Conservation (phyloP, 139 green algal species). For the Monoraphidium neglectum region DNA sequence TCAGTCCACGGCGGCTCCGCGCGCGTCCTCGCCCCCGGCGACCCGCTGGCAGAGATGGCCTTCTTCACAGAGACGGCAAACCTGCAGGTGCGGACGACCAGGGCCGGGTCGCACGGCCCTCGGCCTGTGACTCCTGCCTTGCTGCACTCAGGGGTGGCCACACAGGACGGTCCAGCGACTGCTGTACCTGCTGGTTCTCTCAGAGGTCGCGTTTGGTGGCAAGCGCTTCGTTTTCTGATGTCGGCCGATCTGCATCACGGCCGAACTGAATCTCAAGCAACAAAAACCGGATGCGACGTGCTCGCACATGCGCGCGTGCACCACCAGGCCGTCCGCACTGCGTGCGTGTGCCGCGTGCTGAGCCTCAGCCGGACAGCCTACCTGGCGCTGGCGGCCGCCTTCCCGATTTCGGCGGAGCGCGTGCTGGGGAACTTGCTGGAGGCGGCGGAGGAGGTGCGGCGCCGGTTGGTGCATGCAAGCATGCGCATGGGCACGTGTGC, state of each 20-base stretch:
- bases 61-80: conserved; percentile 34
- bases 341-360: conserved; percentile 46
- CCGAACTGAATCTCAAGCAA: no score
- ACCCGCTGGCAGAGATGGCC: conserved; percentile 22
- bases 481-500: no score
- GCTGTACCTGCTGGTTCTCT: background rate
- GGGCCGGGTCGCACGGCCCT: background rate
- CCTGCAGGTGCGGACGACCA: conserved; percentile 1
- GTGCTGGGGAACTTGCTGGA: conserved; percentile 53
- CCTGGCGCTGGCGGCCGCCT: conserved; percentile 28
- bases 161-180: background rate
- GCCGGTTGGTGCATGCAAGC: background rate
- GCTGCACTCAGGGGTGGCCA: background rate
- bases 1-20: conserved; percentile 16
- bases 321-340: conserved; percentile 7
- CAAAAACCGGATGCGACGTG: no score
- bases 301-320: no score
- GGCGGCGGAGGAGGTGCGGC: conserved; percentile 26
- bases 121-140: no score
- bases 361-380: conserved; percentile 34
- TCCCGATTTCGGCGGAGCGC: conserved; percentile 32
- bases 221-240: no score
- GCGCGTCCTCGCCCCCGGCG: conserved; percentile 5
- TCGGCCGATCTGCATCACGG: no score
- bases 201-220: no score